Evolutionary conservation across 1,139 yeast species (phyloP).

Genomic region (Blastobotrys aristatus): DNA sequence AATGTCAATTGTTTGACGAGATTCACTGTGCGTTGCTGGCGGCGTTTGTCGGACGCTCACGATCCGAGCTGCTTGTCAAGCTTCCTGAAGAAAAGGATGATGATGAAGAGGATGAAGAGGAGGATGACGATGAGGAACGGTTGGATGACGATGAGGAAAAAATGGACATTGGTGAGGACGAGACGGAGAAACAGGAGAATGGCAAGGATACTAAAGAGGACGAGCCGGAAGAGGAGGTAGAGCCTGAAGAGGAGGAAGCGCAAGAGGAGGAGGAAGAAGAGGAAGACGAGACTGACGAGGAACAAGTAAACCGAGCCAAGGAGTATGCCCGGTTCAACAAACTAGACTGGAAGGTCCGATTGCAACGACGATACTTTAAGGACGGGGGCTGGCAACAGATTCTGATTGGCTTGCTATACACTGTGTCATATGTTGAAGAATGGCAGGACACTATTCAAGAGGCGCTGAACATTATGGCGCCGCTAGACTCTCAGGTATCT

Average conservation of each 20-base stretch:
- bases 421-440: conserved; percentile 53
- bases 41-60: conserved; percentile 27
- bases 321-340: conserved; percentile 57
- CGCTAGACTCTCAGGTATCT: conserved; percentile 47
- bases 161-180: conserved; percentile 13
- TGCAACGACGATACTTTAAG: conserved; percentile 66
- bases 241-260: neutral
- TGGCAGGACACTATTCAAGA: conserved; percentile 45
- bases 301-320: conserved; percentile 27
- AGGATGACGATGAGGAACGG: conserved; percentile 23
- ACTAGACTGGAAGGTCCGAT: conserved; percentile 69
- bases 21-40: conserved; percentile 56
- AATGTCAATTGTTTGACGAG: conserved; percentile 60
- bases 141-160: conserved; percentile 21
- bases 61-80: conserved; percentile 34
- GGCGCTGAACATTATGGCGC: conserved; percentile 53
- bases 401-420: conserved; percentile 59
- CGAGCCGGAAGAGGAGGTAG: conserved; percentile 22
- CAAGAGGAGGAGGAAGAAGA: conserved; percentile 18
- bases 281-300: conserved; percentile 15
- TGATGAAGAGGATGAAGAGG: conserved; percentile 34
- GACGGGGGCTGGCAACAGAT: conserved; percentile 86
- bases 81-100: conserved; percentile 37
- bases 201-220: conserved; percentile 16
- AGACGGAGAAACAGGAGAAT: conserved; percentile 25